phyloP scores from a whole-genome alignment of 768 basidiomycete genomes.

The Mycena floridula region DNA sequence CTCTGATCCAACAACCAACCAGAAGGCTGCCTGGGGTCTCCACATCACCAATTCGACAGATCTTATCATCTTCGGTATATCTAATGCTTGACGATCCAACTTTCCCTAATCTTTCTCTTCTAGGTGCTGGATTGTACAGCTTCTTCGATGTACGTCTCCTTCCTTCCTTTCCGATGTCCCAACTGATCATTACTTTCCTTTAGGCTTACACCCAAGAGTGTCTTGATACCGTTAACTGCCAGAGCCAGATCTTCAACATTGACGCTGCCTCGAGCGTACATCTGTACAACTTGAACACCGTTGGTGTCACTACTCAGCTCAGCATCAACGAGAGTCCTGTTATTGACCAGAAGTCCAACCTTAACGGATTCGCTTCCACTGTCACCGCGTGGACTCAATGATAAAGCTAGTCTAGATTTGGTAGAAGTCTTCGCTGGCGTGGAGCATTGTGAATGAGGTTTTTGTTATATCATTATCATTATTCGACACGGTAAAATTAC shows the following conservation, averaged over 20 bases:
- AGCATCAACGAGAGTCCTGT: slow-evolving; percentile 42
- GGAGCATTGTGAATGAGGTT: no score
- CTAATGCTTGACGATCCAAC: slow-evolving; percentile 4
- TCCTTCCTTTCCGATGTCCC: not conserved
- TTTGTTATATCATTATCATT: no score
- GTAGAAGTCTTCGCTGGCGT: no score
- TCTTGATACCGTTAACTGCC: slow-evolving; percentile 39
- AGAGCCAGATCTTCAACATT: slow-evolving; percentile 50
- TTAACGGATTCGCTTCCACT: slow-evolving; percentile 53
- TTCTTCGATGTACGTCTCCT: slow-evolving; percentile 46
- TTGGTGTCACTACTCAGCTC: slow-evolving; percentile 45
- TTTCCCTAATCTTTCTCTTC: not conserved
- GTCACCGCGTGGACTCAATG: slow-evolving; percentile 38
- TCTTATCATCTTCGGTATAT: slow-evolving; percentile 57
- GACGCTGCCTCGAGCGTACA: slow-evolving; percentile 40
- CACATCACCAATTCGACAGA: slow-evolving; percentile 43
- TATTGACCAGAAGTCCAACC: slow-evolving; percentile 41
- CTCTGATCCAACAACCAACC: slow-evolving; percentile 53
- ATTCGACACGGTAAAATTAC: no score
- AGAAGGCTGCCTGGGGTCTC: slow-evolving; percentile 51
- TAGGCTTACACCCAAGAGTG: slow-evolving; percentile 48
- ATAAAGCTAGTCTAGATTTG: no score
- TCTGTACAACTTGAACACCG: slow-evolving; percentile 58
- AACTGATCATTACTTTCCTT: not conserved
- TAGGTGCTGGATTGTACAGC: slow-evolving; percentile 64